These are phyloP conservation scores for Didymosphaeria variabile DNA, from an alignment of 2,329 filamentous ascomycete species.

Conservation along the genomic window DNA sequence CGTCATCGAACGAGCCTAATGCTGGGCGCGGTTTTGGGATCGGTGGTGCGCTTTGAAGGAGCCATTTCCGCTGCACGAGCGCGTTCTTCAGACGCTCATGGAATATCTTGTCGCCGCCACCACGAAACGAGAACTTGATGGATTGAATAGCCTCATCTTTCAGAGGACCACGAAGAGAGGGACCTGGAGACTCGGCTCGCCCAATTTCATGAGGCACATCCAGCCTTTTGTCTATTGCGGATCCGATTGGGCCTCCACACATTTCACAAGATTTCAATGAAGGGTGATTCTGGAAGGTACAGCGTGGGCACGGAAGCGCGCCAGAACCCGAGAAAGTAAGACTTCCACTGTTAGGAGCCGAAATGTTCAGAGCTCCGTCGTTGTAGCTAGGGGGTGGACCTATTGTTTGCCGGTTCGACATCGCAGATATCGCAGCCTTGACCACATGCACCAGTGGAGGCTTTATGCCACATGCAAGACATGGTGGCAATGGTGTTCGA, in stretches of 20 bases:
- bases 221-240: slow-evolving; percentile 56
- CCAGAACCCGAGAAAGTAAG: slow-evolving; percentile 18
- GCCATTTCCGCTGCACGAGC: slow-evolving; percentile 93
- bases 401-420: slow-evolving; percentile 63
- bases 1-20: slow-evolving; percentile 44
- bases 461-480: slow-evolving; percentile 92
- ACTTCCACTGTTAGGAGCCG: slow-evolving; percentile 10
- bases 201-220: slow-evolving; percentile 47
- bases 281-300: slow-evolving; percentile 93
- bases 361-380: slow-evolving; percentile 38
- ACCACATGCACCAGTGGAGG: slow-evolving; percentile 82
- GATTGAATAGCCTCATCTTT: slow-evolving; percentile 73
- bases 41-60: slow-evolving; percentile 87
- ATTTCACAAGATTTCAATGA: slow-evolving; percentile 89
- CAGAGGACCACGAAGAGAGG: slow-evolving; percentile 62
- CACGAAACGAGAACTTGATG: slow-evolving; percentile 91
- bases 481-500: slow-evolving; percentile 83
- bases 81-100: slow-evolving; percentile 87
- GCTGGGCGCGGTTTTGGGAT: slow-evolving; percentile 70
- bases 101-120: slow-evolving; percentile 88
- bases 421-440: slow-evolving; percentile 84
- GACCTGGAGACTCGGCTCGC: slow-evolving; percentile 81
- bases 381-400: slow-evolving; percentile 42
- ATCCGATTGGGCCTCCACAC: slow-evolving; percentile 79
- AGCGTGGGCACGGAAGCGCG: slow-evolving; percentile 73